Evolutionary conservation across 2,329 filamentous ascomycete genomes (phyloP).

Genomic region (Fusarium sulawesiense): DNA sequence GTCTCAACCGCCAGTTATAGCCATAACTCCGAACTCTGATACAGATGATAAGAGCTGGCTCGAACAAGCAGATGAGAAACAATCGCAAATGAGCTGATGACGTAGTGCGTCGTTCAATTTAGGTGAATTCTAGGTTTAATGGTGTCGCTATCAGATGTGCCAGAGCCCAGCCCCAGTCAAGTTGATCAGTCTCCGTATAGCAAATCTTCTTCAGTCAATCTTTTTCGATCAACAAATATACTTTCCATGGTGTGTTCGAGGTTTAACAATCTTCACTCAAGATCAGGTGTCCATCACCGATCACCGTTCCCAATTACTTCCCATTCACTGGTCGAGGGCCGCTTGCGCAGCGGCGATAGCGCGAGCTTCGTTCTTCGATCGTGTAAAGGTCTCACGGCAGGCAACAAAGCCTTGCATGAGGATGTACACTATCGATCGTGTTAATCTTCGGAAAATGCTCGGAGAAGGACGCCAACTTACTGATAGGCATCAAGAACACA

Average conservation of each 20-base stretch:
- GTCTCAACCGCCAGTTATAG: background rate
- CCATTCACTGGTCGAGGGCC: slow-evolving; percentile 36
- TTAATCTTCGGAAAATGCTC: slow-evolving; percentile 27
- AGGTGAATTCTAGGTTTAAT: slow-evolving; percentile 35
- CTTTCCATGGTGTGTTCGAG: background rate
- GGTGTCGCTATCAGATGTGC: background rate
- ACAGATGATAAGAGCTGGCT: background rate
- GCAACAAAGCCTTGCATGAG: slow-evolving; percentile 62
- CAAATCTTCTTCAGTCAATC: background rate
- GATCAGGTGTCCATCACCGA: background rate
- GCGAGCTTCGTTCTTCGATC: slow-evolving; percentile 43
- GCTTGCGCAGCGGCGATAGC: slow-evolving; percentile 42
- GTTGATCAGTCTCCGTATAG: slow-evolving; percentile 8
- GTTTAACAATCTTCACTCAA: background rate
- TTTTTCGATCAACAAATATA: background rate
- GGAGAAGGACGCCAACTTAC: slow-evolving; percentile 51
- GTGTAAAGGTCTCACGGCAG: slow-evolving; percentile 58
- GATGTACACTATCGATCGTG: slow-evolving; percentile 55
- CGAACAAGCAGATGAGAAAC: background rate
- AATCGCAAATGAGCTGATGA: background rate
- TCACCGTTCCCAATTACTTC: slow-evolving; percentile 1
- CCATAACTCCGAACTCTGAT: background rate
- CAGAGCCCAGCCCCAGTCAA: background rate
- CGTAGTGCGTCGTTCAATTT: background rate
- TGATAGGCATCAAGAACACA: slow-evolving; percentile 55